phyloP scores from a whole-genome alignment of 139 green algal genomes.

The Chlamydomonas applanata region DNA sequence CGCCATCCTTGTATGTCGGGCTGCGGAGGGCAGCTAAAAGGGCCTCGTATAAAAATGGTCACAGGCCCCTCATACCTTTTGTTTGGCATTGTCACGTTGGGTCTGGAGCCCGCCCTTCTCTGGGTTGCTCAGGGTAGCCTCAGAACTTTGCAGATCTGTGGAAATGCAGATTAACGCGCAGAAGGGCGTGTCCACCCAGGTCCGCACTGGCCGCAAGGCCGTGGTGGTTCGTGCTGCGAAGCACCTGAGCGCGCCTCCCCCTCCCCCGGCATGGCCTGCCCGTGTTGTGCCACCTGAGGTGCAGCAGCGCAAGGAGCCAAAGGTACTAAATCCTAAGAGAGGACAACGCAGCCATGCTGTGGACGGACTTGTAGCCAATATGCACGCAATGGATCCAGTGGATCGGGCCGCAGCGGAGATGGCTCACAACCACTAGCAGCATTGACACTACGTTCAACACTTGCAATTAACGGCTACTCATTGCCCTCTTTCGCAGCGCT shows the following conservation, averaged over 20 bases:
- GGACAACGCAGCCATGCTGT: too few relatives aligned
- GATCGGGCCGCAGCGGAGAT: background rate
- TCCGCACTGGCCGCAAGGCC: background rate
- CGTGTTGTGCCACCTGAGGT: conserved; percentile 49
- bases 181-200: background rate
- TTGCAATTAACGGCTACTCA: background rate
- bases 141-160: conserved; percentile 1
- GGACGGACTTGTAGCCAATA: background rate
- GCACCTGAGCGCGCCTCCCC: conserved; percentile 5
- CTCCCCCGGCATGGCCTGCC: conserved; percentile 46
- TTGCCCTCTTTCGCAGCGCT: conserved; percentile 65
- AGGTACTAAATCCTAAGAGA: conserved; percentile 23
- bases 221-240: background rate
- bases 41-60: too few relatives aligned
- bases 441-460: background rate
- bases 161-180: conserved; percentile 20
- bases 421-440: background rate
- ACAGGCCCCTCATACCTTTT: too few relatives aligned
- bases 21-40: too few relatives aligned
- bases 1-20: too few relatives aligned
- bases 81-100: too few relatives aligned
- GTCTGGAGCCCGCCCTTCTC: too few relatives aligned
- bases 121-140: too few relatives aligned
- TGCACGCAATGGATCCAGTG: background rate
- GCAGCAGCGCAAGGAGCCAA: conserved; percentile 35